A percentile compares a stretch with the other conserved stretches of the same genome.
Conservation (phyloP, 2,329 filamentous ascomycete genomes). For the Nemania bipapillata region DNA sequence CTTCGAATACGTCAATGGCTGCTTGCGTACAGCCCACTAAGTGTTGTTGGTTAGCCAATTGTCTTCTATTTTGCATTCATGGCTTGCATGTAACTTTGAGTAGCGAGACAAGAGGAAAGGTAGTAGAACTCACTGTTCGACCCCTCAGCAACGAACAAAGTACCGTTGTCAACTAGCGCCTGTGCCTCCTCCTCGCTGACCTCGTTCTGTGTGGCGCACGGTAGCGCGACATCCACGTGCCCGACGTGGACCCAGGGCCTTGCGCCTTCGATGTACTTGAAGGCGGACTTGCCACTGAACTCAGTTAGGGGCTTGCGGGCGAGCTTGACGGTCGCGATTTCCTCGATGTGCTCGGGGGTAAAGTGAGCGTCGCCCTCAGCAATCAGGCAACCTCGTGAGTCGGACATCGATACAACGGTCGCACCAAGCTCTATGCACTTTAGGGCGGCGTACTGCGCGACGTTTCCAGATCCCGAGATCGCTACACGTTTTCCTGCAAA, state of each 20-base stretch:
- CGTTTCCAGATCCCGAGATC: constrained; percentile 96
- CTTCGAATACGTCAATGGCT: constrained; percentile 93
- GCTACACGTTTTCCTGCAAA: constrained; percentile 93
- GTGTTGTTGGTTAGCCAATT: constrained; percentile 10
- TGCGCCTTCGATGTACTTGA: constrained; percentile 86
- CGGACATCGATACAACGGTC: constrained; percentile 90
- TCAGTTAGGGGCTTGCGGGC: constrained; percentile 83
- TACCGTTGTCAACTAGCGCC: constrained; percentile 78
- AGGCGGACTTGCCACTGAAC: constrained; percentile 69
- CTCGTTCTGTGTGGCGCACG: constrained; percentile 97
- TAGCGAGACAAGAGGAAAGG: background rate
- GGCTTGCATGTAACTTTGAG: background rate
- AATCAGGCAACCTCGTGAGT: constrained; percentile 87
- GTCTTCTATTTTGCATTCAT: background rate
- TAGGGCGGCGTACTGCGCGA: constrained; percentile 95
- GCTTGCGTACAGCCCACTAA: constrained; percentile 91
- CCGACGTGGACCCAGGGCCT: constrained; percentile 92
- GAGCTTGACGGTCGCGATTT: constrained; percentile 87
- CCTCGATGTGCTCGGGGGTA: constrained; percentile 79
- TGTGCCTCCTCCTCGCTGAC: constrained; percentile 90
- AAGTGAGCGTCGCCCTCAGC: constrained; percentile 76
- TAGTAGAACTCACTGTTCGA: constrained; percentile 72
- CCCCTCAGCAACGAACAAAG: constrained; percentile 90
- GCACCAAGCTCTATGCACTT: constrained; percentile 97
- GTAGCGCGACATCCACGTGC: constrained; percentile 89